These are phyloP conservation scores for Acanthamoeba royreba DNA, from an alignment of 208 protist species.

Conservation along the genomic window DNA sequence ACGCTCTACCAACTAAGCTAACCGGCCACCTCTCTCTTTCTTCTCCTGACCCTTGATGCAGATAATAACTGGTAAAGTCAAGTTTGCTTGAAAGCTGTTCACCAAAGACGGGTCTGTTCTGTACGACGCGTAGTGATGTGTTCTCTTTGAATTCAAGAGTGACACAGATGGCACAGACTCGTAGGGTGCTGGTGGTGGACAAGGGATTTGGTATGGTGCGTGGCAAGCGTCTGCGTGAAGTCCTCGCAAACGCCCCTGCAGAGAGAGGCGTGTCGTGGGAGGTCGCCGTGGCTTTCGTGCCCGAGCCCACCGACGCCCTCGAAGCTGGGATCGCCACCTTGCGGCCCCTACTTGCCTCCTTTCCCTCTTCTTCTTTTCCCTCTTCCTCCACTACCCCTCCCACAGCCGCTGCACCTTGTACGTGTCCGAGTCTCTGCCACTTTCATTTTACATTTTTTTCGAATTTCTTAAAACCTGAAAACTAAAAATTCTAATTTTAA, in stretches of 20 bases:
- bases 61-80: too few relatives aligned
- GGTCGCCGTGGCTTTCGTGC: neutral
- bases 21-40: too few relatives aligned
- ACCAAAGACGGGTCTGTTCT: too few relatives aligned
- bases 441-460: neutral
- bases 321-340: neutral
- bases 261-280: neutral
- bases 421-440: neutral
- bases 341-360: neutral
- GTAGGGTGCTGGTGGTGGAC: neutral
- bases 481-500: neutral
- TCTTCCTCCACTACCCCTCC: neutral
- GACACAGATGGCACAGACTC: too few relatives aligned
- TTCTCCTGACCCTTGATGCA: too few relatives aligned
- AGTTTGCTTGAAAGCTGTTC: too few relatives aligned
- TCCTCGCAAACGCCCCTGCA: too few relatives aligned
- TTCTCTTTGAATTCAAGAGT: too few relatives aligned
- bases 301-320: neutral
- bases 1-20: constrained; percentile 54
- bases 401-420: neutral
- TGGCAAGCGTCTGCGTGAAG: neutral
- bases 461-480: too few relatives aligned
- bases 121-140: too few relatives aligned
- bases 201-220: neutral
- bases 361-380: neutral